Evolutionary conservation across 2,329 filamentous ascomycete species (phyloP).

Genomic region (Fusarium miscanthi): DNA sequence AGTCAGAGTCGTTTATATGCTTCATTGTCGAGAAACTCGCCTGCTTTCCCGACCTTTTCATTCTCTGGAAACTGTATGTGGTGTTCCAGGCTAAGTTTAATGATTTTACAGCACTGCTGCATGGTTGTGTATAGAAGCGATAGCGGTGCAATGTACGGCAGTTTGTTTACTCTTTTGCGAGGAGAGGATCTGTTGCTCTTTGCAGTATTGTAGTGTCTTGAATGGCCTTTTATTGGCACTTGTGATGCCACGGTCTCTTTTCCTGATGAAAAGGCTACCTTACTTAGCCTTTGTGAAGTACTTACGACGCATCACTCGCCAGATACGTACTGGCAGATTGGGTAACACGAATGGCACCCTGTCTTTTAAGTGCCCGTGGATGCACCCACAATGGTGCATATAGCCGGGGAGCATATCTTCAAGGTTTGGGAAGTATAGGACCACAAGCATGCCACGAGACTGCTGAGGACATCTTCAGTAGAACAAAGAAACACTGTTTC

Average conservation of each 20-base stretch:
- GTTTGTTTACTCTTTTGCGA: not conserved
- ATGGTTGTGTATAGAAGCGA: not conserved
- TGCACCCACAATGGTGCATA: not conserved
- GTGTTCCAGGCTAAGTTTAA: not conserved
- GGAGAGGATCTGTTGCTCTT: not conserved
- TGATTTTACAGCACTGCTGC: not conserved
- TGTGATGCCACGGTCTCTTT: accelerated
- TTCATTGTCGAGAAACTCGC: accelerated
- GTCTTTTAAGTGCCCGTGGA: not conserved
- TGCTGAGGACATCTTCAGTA: not conserved
- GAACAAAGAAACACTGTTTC: not conserved
- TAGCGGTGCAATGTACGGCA: too few relatives aligned
- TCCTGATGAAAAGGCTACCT: not conserved
- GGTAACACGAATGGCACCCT: not conserved
- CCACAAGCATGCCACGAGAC: too few relatives aligned
- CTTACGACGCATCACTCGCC: not conserved
- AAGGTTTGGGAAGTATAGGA: too few relatives aligned
- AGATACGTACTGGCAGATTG: not conserved
- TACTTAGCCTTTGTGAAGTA: accelerated
- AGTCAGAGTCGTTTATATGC: not conserved
- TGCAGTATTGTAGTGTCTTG: not conserved
- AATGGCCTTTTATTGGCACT: not conserved
- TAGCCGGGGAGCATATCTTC: not conserved
- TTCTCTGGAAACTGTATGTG: not conserved
- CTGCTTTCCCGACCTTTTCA: accelerated